Conservation (phyloP, 495 filamentous ascomycete genomes). For the Penicillium pulvis region DNA sequence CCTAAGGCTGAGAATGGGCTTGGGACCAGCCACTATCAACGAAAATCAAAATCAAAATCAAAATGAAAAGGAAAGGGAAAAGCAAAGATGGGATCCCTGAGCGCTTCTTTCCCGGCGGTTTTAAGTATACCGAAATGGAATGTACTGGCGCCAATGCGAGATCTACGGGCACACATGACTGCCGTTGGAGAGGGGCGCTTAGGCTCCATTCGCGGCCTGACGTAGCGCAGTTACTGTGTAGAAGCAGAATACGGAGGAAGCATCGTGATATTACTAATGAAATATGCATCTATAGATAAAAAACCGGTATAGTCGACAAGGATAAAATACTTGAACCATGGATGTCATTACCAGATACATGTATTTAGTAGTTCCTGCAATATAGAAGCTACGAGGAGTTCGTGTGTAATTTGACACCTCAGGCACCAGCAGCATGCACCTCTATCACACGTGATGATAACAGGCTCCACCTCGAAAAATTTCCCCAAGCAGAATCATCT, state of each 20-base stretch:
- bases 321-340: not conserved
- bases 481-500: conserved; percentile 37
- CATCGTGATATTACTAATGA: not conserved
- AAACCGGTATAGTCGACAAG: not conserved
- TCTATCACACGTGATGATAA: conserved; percentile 55
- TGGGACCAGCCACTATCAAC: not conserved
- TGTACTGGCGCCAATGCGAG: conserved; percentile 9
- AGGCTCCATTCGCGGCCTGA: conserved; percentile 28
- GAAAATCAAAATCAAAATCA: conserved; percentile 11
- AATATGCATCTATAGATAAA: not conserved
- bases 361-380: not conserved
- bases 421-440: conserved; percentile 12
- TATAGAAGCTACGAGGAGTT: not conserved
- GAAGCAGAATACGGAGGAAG: not conserved
- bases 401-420: conserved; percentile 9
- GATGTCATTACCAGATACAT: not conserved
- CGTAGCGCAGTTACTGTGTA: conserved; percentile 8
- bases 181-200: conserved; percentile 36
- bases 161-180: conserved; percentile 43
- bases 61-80: conserved; percentile 10
- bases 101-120: conserved; percentile 7
- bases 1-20: not conserved
- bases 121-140: not conserved
- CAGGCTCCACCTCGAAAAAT: conserved; percentile 52
- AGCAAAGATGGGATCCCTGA: conserved; percentile 10